Percentiles rank a stretch among this genome's conserved stretches.
Evolutionary conservation across 345 rosid genomes (phyloP).

Genomic region (Corymbia maculata): DNA sequence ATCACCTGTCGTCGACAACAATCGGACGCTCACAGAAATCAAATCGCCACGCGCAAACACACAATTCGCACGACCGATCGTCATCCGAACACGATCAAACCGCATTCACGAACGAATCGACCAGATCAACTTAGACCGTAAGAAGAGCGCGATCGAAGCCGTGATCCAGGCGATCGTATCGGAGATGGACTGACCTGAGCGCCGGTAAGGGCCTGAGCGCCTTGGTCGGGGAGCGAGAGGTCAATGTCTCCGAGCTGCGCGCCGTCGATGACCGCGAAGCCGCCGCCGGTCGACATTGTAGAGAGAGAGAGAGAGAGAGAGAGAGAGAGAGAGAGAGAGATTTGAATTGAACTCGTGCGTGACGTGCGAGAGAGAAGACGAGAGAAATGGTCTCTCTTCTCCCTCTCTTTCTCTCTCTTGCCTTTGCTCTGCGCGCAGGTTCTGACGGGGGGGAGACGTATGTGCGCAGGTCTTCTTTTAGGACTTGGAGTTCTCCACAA

Average conservation of each 20-base stretch:
- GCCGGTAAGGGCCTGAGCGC: constrained; percentile 23
- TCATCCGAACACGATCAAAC: neutral
- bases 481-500: neutral
- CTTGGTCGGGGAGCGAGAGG: constrained; percentile 25
- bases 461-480: neutral
- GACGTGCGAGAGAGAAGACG: neutral
- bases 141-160: neutral
- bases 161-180: neutral
- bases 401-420: neutral
- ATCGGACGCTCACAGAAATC: neutral
- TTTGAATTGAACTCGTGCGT: neutral
- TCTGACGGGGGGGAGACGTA: neutral
- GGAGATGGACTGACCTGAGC: constrained; percentile 23
- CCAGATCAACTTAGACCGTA: neutral
- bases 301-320: neutral
- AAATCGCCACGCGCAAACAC: neutral
- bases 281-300: constrained; percentile 47
- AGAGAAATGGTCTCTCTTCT: neutral
- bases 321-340: neutral
- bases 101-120: neutral
- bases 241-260: constrained; percentile 42
- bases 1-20: constrained; percentile 10
- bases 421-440: neutral
- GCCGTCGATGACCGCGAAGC: constrained; percentile 60
- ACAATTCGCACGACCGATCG: neutral